Percentiles rank a stretch among this genome's conserved stretches.
Evolutionary conservation across 257 asterid genomes (phyloP).

Genomic region (Avicennia marina): DNA sequence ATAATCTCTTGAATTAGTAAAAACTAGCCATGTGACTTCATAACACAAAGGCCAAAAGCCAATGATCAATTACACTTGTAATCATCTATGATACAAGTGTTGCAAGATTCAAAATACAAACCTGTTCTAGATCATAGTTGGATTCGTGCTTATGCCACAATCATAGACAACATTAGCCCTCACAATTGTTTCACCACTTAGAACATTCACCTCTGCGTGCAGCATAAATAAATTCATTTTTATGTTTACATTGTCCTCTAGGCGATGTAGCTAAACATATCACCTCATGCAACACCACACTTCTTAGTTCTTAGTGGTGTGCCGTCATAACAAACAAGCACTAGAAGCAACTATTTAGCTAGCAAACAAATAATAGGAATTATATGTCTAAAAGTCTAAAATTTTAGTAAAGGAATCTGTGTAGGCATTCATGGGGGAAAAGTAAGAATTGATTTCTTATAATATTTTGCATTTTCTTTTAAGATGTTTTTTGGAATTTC

Average conservation of each 20-base stretch:
- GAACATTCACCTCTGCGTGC: constrained; percentile 59
- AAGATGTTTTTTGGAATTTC: no score
- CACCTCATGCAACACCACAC: not conserved
- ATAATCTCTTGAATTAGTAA: not conserved
- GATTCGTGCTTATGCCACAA: constrained; percentile 74
- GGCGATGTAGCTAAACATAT: no score
- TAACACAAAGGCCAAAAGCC: not conserved
- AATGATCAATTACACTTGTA: no score
- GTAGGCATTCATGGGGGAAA: not conserved
- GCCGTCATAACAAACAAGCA: not conserved
- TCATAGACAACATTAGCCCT: constrained; percentile 54
- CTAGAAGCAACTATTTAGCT: not conserved
- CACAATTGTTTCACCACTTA: constrained; percentile 59
- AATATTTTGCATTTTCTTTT: no score
- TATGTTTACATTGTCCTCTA: no score
- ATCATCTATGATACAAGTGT: not conserved
- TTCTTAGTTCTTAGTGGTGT: not conserved
- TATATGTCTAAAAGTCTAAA: not conserved
- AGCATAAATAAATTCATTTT: no score
- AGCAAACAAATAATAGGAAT: not conserved
- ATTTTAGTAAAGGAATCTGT: not conserved
- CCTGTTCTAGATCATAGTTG: constrained; percentile 75
- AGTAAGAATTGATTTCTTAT: not conserved
- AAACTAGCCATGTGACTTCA: no score
- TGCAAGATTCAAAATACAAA: constrained; percentile 9